Evolutionary conservation across 2,329 filamentous ascomycete genomes (phyloP).

Genomic region (Diaporthe sp.): DNA sequence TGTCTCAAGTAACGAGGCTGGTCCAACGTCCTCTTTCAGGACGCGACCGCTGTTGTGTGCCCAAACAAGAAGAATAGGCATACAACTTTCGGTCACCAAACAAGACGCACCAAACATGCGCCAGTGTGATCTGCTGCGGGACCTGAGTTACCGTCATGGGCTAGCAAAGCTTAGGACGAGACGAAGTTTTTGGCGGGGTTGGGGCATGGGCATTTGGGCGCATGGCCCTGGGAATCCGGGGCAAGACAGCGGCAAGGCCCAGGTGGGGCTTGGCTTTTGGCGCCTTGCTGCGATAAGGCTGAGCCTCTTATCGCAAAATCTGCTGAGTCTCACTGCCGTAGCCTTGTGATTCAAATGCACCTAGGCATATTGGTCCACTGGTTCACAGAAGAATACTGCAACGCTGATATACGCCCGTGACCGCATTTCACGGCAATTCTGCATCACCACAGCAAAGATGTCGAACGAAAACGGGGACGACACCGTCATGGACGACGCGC

Average conservation of each 20-base stretch:
- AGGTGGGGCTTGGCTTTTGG: slow-evolving; percentile 16
- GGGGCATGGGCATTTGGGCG: neutral
- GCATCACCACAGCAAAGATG: slow-evolving; percentile 23
- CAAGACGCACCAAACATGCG: slow-evolving; percentile 22
- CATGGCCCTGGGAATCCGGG: slow-evolving; percentile 14
- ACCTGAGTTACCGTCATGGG: slow-evolving; percentile 2
- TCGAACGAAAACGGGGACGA: slow-evolving; percentile 46
- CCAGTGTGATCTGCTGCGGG: slow-evolving; percentile 14
- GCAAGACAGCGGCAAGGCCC: neutral
- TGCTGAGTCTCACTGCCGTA: slow-evolving; percentile 29
- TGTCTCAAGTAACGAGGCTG: slow-evolving; percentile 21
- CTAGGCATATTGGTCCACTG: slow-evolving; percentile 18
- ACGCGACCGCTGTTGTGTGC: slow-evolving; percentile 3
- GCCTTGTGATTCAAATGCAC: slow-evolving; percentile 13
- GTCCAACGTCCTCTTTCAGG: slow-evolving; percentile 11
- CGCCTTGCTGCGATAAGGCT: slow-evolving; percentile 30
- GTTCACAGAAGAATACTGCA: neutral
- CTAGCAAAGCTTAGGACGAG: slow-evolving; percentile 25
- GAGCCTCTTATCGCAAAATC: slow-evolving; percentile 41
- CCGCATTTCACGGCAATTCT: neutral
- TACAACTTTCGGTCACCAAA: slow-evolving; percentile 4
- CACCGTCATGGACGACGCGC: slow-evolving; percentile 61
- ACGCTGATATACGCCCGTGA: neutral
- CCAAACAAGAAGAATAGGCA: slow-evolving; percentile 8
- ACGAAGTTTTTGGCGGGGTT: slow-evolving; percentile 26